Percentiles rank a stretch among this genome's conserved stretches.
These are phyloP conservation scores for Trichoderma simmonsii DNA, from an alignment of 2,329 filamentous ascomycete species.

Conservation along the genomic window DNA sequence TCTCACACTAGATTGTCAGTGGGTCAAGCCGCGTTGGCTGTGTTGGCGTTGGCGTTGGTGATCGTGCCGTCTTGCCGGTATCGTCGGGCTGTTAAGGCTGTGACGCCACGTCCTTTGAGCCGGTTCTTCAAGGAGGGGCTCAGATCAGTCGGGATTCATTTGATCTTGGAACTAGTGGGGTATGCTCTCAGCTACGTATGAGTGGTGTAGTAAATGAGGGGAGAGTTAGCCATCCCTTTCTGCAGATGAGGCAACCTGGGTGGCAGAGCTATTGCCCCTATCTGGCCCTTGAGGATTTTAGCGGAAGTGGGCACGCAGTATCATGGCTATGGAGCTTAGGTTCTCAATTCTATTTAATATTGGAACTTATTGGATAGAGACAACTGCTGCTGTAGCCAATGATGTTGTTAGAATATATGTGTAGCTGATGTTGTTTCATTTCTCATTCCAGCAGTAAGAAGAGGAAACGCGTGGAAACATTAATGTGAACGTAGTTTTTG, in stretches of 20 bases:
- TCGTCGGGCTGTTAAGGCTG: not conserved
- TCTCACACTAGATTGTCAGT: constrained; percentile 49
- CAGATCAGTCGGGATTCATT: not conserved
- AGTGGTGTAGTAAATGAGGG: not conserved
- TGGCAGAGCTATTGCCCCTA: not conserved
- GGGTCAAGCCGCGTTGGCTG: not conserved
- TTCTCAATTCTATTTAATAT: not conserved
- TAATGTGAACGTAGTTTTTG: not conserved
- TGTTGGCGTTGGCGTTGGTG: not conserved
- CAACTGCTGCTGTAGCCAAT: not conserved
- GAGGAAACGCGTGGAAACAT: not conserved
- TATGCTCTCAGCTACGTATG: not conserved
- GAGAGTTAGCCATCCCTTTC: not conserved
- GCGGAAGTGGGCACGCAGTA: not conserved
- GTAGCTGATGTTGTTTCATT: not conserved
- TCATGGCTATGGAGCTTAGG: not conserved
- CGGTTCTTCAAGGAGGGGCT: not conserved
- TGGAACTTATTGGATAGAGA: not conserved
- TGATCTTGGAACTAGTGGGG: not conserved
- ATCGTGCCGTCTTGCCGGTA: not conserved
- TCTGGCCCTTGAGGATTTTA: not conserved
- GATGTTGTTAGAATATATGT: not conserved
- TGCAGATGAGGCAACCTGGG: not conserved
- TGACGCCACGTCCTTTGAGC: not conserved
- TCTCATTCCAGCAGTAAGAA: not conserved